Evolutionary conservation across 73 alveolate genomes (phyloP).

Genomic region (Uronychia setigera): DNA sequence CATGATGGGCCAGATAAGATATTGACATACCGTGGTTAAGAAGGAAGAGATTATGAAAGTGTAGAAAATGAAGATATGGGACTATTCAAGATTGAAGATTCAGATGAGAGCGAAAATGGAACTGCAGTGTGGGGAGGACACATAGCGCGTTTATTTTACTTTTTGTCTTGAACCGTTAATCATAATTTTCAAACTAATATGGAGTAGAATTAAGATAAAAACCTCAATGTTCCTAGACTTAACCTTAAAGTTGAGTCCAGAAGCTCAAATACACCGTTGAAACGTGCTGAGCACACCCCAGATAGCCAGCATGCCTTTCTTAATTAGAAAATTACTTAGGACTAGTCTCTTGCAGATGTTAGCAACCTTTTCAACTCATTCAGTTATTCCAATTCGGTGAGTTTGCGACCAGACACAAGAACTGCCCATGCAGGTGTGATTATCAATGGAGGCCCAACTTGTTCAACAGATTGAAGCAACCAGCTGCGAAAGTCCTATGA

Average conservation of each 20-base stretch:
- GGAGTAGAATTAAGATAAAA: no score
- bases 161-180: no score
- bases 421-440: neutral
- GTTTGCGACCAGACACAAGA: neutral
- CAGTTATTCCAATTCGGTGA: neutral
- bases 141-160: no score
- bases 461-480: neutral
- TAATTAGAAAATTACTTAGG: no score
- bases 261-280: no score
- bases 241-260: no score
- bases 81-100: neutral
- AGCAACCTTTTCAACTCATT: neutral
- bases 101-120: conserved; percentile 2
- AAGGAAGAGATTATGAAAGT: conserved; percentile 4
- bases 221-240: no score
- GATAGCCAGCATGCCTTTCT: no score
- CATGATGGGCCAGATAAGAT: neutral
- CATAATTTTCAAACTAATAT: no score
- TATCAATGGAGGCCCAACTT: neutral
- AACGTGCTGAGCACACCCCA: no score
- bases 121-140: conserved; percentile 1
- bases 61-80: conserved; percentile 17
- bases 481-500: neutral
- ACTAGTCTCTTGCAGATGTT: neutral
- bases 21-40: neutral